A percentile compares a stretch with the other conserved stretches of the same genome.
These are phyloP conservation scores for Rhynchospora breviuscula DNA, from an alignment of 176 grass and related monocot species.

Conservation along the genomic window DNA sequence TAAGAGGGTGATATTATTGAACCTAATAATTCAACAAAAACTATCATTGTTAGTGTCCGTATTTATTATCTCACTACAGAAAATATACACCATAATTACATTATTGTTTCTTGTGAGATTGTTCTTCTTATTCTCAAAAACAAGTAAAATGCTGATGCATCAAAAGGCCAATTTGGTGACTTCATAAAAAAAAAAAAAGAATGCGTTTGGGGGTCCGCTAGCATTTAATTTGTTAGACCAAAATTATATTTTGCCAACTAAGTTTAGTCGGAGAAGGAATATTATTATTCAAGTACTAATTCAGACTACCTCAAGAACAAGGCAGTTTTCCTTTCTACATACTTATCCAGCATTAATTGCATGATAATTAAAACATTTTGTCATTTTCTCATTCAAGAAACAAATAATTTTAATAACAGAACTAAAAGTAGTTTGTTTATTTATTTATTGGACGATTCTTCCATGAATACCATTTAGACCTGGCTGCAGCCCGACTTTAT, in stretches of 20 bases:
- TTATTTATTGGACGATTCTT: no score
- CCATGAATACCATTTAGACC: no score
- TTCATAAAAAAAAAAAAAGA: no score
- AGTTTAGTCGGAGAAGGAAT: background rate
- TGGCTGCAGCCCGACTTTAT: no score
- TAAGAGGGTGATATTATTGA: slow-evolving; percentile 7
- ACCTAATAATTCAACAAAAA: slow-evolving; percentile 3
- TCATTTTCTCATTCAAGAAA: background rate
- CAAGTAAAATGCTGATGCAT: background rate
- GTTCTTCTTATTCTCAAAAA: background rate
- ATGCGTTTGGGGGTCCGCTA: background rate
- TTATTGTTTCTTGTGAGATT: background rate
- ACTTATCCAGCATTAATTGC: background rate
- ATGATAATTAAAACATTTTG: background rate
- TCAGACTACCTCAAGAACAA: background rate
- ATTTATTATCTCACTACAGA: background rate
- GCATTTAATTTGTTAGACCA: slow-evolving; percentile 8
- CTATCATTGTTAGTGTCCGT: background rate
- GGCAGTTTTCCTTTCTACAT: background rate
- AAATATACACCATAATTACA: background rate
- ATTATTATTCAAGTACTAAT: background rate
- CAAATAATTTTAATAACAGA: background rate
- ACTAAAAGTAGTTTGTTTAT: background rate
- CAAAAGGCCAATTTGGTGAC: background rate
- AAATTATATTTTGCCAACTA: background rate